Evolutionary conservation across 208 protist genomes (phyloP), one percentile per base, ranked within the genome.

Genomic region (Willaertia magna): DNA sequence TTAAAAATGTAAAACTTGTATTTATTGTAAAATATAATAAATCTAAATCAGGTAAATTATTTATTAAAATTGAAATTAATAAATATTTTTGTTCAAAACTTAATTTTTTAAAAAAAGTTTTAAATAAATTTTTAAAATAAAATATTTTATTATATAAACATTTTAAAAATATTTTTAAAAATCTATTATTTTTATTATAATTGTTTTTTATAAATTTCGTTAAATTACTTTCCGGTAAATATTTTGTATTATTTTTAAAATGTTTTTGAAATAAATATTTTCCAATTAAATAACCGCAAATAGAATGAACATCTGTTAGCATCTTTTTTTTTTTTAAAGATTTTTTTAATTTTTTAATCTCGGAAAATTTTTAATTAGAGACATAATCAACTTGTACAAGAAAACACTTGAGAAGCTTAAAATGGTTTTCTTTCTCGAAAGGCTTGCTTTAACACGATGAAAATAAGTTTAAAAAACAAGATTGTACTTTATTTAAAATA

Each of bases 31-130:
- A 61, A 6, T 43, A 61, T 44, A 61, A 26, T 4, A 84, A 20
- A 61, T 84, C 79, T 12, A 84, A 20, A 61, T 84, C 79, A 12
- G 79, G 79, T 30, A 84, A 61, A 84, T 61, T 61, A 12, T 22
- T 16, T 47, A 84, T 67, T 3, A 84, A 6, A 20, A 44, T 44
- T 84, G 47, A 46, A 40, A 52, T 26, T 1, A 84, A 22, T 16
- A 51, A 44, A 44, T 61, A 84, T 44, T 84, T 84, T 39, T 84
- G 44, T 59, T 84, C 79, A 26, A 81, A 81, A 1, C 43, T 81
- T 26, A 81, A 26, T 26, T 42, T 20, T 4, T 26, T 39, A 44
- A 78, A 78, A 16, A 78, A 46, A 22, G 16, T 0, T 78, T 43
- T 40, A 78, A 78, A 39, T 42, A 26, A 22, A 16, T n/a, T 40